Percentiles rank a stretch among this genome's conserved stretches.
Evolutionary conservation across 805 yeast genomes (phyloP).

Genomic region (Zygosaccharomyces gambellarensis): DNA sequence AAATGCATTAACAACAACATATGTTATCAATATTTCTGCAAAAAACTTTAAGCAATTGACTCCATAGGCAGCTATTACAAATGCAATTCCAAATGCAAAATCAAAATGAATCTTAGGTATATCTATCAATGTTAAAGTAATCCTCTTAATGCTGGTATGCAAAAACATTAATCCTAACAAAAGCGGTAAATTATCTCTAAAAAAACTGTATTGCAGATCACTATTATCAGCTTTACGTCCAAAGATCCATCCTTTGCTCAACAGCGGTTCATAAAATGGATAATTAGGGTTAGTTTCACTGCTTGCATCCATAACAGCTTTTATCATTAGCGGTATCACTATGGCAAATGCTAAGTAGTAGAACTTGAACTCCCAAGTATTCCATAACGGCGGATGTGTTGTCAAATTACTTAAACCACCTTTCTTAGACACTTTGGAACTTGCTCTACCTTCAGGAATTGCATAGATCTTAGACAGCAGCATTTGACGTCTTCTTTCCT

Average conservation of each 20-base stretch:
- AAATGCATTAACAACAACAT: conserved; percentile 24
- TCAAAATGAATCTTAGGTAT: conserved; percentile 61
- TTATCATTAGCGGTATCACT: conserved; percentile 77
- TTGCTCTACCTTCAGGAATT: not conserved
- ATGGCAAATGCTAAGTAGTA: conserved; percentile 60
- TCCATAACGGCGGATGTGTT: conserved; percentile 48
- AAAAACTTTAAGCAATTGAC: conserved; percentile 59
- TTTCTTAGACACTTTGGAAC: conserved; percentile 6
- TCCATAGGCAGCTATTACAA: conserved; percentile 76
- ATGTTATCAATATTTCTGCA: conserved; percentile 54
- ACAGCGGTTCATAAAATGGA: conserved; percentile 50
- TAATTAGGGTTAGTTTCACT: conserved; percentile 72
- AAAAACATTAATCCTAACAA: conserved; percentile 48
- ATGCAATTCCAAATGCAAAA: conserved; percentile 61
- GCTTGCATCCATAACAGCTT: conserved; percentile 77
- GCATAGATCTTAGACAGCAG: conserved; percentile 15
- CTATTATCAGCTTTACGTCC: conserved; percentile 91
- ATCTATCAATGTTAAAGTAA: conserved; percentile 20
- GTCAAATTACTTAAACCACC: not conserved
- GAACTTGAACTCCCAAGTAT: conserved; percentile 65
- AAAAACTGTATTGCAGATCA: conserved; percentile 82
- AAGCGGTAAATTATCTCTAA: conserved; percentile 71
- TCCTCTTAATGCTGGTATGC: conserved; percentile 52
- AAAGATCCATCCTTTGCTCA: conserved; percentile 82
- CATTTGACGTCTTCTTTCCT: conserved; percentile 14